Evolutionary conservation across 169 alveolate species (phyloP).

Genomic region (Plasmodium relictum): DNA sequence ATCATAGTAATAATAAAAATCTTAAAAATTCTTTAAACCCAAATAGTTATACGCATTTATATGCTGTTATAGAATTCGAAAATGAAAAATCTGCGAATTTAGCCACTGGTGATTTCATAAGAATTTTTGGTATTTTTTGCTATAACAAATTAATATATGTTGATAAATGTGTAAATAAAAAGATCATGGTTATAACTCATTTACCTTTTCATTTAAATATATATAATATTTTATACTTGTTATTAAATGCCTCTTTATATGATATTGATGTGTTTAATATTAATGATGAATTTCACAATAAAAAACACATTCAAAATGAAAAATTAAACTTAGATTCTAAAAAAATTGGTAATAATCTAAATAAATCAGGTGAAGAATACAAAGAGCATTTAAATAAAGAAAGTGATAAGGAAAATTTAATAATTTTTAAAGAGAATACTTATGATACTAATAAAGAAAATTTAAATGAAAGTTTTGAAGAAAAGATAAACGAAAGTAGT

Average conservation of each 20-base stretch:
- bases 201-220: conserved; percentile 59
- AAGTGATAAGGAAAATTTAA: not conserved
- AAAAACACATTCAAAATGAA: not conserved
- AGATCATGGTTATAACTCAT: conserved; percentile 65
- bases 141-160: conserved; percentile 72
- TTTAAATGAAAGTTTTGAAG: not conserved
- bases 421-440: not conserved
- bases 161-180: conserved; percentile 70
- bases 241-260: conserved; percentile 42
- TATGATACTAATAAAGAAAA: not conserved
- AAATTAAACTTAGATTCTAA: not conserved
- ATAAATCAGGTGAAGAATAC: not conserved
- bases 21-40: conserved; percentile 10
- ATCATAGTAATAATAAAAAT: not conserved
- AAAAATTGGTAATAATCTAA: not conserved
- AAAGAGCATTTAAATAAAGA: not conserved
- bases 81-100: conserved; percentile 41
- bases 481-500: not conserved
- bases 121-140: conserved; percentile 72
- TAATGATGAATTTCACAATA: not conserved
- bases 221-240: conserved; percentile 54
- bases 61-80: conserved; percentile 58
- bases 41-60: conserved; percentile 40
- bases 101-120: conserved; percentile 68
- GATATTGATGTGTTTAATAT: conserved; percentile 7